These are phyloP conservation scores for Cordyceps militaris DNA, from an alignment of 2,329 filamentous ascomycete genomes.

Conservation along the genomic window DNA sequence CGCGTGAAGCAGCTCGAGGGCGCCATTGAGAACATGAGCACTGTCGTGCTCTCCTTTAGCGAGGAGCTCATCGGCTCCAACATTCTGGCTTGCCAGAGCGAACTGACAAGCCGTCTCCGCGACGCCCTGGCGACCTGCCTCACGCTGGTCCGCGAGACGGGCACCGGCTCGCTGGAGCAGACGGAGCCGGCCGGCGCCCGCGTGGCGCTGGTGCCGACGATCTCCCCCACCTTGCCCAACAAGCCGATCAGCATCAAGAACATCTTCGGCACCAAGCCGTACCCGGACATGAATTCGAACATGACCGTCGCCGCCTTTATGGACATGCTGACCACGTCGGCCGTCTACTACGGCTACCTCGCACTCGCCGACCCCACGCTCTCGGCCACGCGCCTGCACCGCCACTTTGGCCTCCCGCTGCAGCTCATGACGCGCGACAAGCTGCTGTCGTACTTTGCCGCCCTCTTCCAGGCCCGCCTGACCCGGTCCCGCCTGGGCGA, in stretches of 20 bases:
- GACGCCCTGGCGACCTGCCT: slow-evolving; percentile 16
- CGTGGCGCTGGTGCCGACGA: not conserved
- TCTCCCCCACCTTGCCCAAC: not conserved
- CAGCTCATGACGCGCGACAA: slow-evolving; percentile 12
- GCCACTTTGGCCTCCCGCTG: slow-evolving; percentile 14
- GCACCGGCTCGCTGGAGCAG: not conserved
- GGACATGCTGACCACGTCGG: slow-evolving; percentile 13
- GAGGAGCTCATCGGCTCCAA: slow-evolving; percentile 15
- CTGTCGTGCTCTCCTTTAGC: slow-evolving; percentile 14
- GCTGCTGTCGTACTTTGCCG: slow-evolving; percentile 15
- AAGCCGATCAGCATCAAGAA: not conserved
- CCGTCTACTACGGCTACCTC: slow-evolving; percentile 15
- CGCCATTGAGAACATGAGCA: slow-evolving; percentile 63
- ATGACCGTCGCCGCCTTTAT: slow-evolving; percentile 13
- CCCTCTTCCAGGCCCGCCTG: slow-evolving; percentile 13
- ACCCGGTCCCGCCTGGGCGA: not conserved
- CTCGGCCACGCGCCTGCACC: slow-evolving; percentile 7
- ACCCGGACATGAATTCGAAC: slow-evolving; percentile 7
- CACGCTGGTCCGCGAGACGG: slow-evolving; percentile 1
- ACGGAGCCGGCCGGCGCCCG: not conserved
- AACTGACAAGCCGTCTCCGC: slow-evolving; percentile 12
- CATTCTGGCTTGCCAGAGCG: slow-evolving; percentile 12
- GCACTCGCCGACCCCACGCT: slow-evolving; percentile 13
- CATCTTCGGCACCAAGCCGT: slow-evolving; percentile 8
- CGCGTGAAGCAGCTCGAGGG: slow-evolving; percentile 56